Percentiles rank a stretch among this genome's conserved stretches.
Evolutionary conservation across 2,329 filamentous ascomycete species (phyloP).

Genomic region (Fusarium poae): DNA sequence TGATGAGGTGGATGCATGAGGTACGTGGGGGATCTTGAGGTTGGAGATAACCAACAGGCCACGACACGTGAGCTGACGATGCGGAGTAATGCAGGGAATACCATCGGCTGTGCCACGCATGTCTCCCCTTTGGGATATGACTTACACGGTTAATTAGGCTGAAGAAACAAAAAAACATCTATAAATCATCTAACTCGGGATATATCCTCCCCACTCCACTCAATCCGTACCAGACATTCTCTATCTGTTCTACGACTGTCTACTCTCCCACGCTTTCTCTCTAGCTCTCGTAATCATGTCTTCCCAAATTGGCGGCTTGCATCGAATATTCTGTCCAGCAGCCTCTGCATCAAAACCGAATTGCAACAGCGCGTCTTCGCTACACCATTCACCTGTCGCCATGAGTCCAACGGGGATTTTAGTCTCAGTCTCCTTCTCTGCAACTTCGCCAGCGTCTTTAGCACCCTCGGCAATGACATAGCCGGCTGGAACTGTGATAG

Average conservation of each 20-base stretch:
- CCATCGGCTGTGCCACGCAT: not conserved
- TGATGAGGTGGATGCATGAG: not conserved
- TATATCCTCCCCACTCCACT: slow-evolving; percentile 16
- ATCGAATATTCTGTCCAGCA: slow-evolving; percentile 46
- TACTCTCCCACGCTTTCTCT: slow-evolving; percentile 8
- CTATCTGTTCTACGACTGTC: not conserved
- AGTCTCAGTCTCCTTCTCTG: slow-evolving; percentile 52
- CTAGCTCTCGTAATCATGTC: slow-evolving; percentile 33
- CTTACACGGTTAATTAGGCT: not conserved
- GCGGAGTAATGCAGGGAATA: slow-evolving; percentile 21
- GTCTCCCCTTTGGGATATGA: not conserved
- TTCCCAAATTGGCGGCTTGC: slow-evolving; percentile 40
- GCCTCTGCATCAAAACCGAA: slow-evolving; percentile 64
- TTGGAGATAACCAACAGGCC: not conserved
- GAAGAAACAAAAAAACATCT: not conserved
- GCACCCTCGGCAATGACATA: slow-evolving; percentile 57
- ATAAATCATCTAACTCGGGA: slow-evolving; percentile 7
- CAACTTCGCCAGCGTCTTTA: slow-evolving; percentile 50
- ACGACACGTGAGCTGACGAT: slow-evolving; percentile 23
- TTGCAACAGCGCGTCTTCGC: slow-evolving; percentile 62
- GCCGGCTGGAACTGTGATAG: slow-evolving; percentile 61
- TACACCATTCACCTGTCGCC: slow-evolving; percentile 68
- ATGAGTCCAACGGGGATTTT: slow-evolving; percentile 67
- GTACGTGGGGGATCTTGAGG: not conserved
- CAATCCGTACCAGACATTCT: not conserved